Evolutionary conservation across 371 early-diverging fungal genomes (phyloP).

Genomic region (Syncephalis plumigaleata): DNA sequence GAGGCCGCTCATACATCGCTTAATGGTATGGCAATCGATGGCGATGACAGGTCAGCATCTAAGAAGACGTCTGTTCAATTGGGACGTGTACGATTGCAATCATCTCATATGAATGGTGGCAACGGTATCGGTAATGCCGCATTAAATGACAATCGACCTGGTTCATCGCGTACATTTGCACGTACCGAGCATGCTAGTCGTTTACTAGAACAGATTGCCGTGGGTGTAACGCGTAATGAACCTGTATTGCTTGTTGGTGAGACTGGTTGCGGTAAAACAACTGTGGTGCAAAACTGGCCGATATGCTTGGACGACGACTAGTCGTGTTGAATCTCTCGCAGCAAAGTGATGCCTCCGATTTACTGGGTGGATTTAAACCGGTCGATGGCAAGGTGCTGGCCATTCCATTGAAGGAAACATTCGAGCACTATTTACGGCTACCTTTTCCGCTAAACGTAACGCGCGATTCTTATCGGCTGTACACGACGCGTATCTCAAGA

Average conservation of each 20-base stretch:
- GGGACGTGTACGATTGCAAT: conserved; percentile 1
- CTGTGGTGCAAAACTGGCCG: conserved; percentile 92
- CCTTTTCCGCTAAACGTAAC: conserved; percentile 80
- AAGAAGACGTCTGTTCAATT: conserved; percentile 7
- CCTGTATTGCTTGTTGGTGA: conserved; percentile 95
- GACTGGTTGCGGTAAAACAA: conserved; percentile 99
- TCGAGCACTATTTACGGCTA: conserved; percentile 70
- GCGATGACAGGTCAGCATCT: too few species aligned
- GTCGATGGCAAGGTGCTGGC: conserved; percentile 74
- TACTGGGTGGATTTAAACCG: conserved; percentile 96
- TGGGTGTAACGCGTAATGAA: conserved; percentile 61
- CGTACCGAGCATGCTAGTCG: conserved; percentile 59
- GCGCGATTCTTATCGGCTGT: conserved; percentile 64
- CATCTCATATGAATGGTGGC: too few species aligned
- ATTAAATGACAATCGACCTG: conserved; percentile 14
- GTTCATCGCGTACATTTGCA: conserved; percentile 39
- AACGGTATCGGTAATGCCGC: conserved; percentile 5
- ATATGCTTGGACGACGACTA: conserved; percentile 56
- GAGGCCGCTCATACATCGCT: background rate
- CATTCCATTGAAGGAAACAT: conserved; percentile 63
- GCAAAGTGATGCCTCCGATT: conserved; percentile 94
- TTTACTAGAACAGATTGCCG: conserved; percentile 70
- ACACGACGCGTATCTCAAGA: conserved; percentile 40
- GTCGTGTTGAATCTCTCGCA: conserved; percentile 94
- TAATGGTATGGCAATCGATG: conserved; percentile 7